Base-by-base conservation (phyloP, 2,329 filamentous ascomycete genomes). In the Elsinoe necatrix region DNA sequence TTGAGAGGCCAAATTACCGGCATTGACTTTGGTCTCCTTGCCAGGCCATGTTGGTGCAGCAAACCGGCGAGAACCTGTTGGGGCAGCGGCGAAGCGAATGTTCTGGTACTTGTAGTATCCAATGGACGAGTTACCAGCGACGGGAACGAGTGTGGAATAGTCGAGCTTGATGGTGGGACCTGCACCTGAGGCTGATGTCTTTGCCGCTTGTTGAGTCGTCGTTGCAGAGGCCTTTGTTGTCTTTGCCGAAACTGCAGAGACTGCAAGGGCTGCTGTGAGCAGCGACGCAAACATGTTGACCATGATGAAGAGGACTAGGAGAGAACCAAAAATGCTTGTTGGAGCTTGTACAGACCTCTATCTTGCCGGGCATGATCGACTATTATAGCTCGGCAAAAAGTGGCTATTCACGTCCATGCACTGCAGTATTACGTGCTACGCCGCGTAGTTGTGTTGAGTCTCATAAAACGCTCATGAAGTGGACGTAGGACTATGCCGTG, bases 81-180 rank as follows among this genome's bases (percentile, higher is more conserved):
- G 58, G 9, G 51, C 47, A 18, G 58, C 58, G 31, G 58, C 58
- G 43, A 54, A 57, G 27, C 58, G 55, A 37, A 71, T 70, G 50
- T 71, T 71, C 56, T 70, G 68, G 41, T 68, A 69, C 52, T 69
- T 69, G 60, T 68, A 68, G 60, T 65, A 66, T 21, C 67, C 66
- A n/a, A 64, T 59, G 1, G 65, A 62, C 18, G 59, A 57, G 45
- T 67, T 61, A 4, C 59, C 59, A 39, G 59, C 56, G 8, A 59
- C 61, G 4, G 66, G 60, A 14, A 59, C 51, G 27, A 68, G 51
- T 11, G 65, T 68, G 51, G 56, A 63, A 56, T 68, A 68, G 59
- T 67, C 64, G 20, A 68, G 61, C 6, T 61, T 62, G 47, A 68
- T 63, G 2, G 63, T 61, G 16, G 63, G 62, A 37, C 34, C 14